These are phyloP conservation scores for Trypanosoma conorhini DNA, from an alignment of 208 protist genomes.

Conservation along the genomic window DNA sequence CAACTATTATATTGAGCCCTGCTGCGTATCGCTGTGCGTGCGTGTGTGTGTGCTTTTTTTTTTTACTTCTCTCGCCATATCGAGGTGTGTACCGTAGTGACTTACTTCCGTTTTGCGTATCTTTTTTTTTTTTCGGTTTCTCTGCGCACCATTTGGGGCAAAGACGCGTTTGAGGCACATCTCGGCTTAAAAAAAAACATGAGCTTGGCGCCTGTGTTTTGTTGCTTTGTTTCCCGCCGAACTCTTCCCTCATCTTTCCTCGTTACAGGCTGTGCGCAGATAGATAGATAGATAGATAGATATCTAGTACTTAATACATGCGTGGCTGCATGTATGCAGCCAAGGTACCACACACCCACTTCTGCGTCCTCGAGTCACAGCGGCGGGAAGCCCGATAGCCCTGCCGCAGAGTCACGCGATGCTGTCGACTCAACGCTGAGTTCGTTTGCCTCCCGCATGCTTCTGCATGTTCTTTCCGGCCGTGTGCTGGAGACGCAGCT, in stretches of 20 bases:
- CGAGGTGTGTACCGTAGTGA: no score
- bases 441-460: conserved; percentile 27
- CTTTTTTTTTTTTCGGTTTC: no score
- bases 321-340: conserved; percentile 1
- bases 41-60: no score
- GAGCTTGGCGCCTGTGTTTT: not conserved
- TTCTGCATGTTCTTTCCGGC: conserved; percentile 44
- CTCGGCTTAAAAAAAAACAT: no score
- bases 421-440: conserved; percentile 17
- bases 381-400: not conserved
- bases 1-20: no score
- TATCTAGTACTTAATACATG: not conserved
- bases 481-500: conserved; percentile 31
- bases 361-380: not conserved
- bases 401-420: not conserved
- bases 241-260: no score
- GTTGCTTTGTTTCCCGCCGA: not conserved
- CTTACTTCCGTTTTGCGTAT: no score
- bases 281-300: no score
- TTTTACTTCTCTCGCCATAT: no score
- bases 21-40: no score
- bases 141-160: no score
- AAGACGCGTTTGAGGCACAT: no score
- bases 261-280: not conserved
- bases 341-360: conserved; percentile 2